Evolutionary conservation across 176 grass and related monocot genomes (phyloP).

Genomic region (Saccharum spontaneum): DNA sequence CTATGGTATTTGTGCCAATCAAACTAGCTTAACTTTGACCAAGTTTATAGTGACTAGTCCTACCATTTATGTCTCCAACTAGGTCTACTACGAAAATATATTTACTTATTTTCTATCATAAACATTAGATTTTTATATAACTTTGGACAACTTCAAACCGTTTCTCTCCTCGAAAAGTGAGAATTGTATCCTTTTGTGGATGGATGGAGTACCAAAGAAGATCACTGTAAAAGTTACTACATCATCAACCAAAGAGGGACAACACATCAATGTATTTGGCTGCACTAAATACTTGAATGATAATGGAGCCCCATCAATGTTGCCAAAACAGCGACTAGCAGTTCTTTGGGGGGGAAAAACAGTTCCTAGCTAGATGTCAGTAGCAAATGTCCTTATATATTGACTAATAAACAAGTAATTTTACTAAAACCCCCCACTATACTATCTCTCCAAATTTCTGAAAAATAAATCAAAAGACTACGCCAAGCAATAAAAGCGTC

Average conservation of each 20-base stretch:
- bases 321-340: neutral
- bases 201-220: neutral
- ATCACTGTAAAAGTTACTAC: neutral
- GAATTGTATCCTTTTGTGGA: neutral
- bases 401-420: neutral
- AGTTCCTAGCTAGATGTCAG: neutral
- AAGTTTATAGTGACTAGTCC: neutral
- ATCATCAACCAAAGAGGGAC: neutral
- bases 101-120: neutral
- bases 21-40: neutral
- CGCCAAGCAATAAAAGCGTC: neutral
- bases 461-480: conserved; percentile 3
- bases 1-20: neutral
- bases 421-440: neutral
- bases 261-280: neutral
- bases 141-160: neutral
- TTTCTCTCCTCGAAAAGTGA: neutral
- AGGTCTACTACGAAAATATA: neutral
- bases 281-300: neutral
- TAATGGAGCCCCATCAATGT: neutral
- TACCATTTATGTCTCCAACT: neutral
- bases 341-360: neutral
- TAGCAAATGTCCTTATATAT: neutral
- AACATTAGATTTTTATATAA: neutral
- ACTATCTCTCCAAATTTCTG: neutral